A percentile compares a stretch with the other conserved stretches of the same genome.
Evolutionary conservation across 2,329 filamentous ascomycete species (phyloP).

Genomic region (Pestalotiopsis sp.): DNA sequence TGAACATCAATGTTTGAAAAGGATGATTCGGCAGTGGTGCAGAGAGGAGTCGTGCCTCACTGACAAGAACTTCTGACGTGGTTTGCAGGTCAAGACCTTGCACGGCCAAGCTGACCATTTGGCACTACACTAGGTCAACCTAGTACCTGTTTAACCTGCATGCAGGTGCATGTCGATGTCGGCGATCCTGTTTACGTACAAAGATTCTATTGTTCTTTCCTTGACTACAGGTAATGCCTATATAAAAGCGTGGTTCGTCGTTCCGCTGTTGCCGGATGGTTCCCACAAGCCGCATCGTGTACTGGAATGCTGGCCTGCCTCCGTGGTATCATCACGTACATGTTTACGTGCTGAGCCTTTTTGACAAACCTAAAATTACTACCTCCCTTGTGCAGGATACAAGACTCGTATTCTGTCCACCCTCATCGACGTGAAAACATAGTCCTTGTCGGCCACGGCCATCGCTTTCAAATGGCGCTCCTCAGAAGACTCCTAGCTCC

Average conservation of each 20-base stretch:
- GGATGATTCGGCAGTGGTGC: neutral
- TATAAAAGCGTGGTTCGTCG: neutral
- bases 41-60: neutral
- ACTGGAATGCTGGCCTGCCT: neutral
- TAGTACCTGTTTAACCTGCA: neutral
- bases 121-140: neutral
- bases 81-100: neutral
- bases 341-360: neutral
- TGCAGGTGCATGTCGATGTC: neutral
- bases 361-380: neutral
- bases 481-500: neutral
- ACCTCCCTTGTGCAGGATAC: neutral
- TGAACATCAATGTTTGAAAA: neutral
- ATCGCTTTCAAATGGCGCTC: neutral
- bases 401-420: neutral
- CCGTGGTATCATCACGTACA: neutral
- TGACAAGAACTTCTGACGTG: neutral
- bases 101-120: neutral
- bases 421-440: neutral
- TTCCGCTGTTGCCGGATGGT: neutral
- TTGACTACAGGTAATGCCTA: neutral
- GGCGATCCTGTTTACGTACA: neutral
- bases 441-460: neutral
- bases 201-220: neutral
- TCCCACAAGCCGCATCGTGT: neutral